phyloP scores from a whole-genome alignment of 495 filamentous ascomycete genomes.

The Xylaria cubensis region DNA sequence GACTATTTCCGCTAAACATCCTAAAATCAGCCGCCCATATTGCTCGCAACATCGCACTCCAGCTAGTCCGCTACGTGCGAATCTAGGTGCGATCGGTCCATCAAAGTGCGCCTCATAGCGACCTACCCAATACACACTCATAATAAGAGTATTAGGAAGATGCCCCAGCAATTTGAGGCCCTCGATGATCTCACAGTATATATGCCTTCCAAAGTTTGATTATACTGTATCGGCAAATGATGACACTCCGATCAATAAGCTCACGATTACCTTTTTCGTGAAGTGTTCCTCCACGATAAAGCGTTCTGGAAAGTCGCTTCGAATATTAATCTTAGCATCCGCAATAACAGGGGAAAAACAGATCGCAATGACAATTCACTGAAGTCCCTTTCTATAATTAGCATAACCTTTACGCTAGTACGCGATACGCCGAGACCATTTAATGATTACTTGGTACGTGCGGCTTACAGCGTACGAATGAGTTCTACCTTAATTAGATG shows the following conservation, averaged over 20 bases:
- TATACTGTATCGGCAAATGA: constrained; percentile 5
- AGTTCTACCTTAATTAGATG: background rate
- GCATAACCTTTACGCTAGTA: constrained; percentile 17
- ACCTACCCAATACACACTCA: background rate
- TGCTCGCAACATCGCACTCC: background rate
- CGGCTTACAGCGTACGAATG: background rate
- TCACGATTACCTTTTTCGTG: constrained; percentile 6
- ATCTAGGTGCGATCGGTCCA: constrained; percentile 6
- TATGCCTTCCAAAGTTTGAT: background rate
- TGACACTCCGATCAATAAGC: background rate
- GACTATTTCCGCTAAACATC: constrained; percentile 13
- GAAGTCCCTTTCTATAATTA: constrained; percentile 27
- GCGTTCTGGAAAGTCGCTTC: background rate
- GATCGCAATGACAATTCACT: constrained; percentile 18
- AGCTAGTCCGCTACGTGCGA: background rate
- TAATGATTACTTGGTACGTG: constrained; percentile 9
- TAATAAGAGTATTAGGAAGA: background rate
- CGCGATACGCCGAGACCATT: background rate
- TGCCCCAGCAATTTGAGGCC: background rate
- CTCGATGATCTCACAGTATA: background rate
- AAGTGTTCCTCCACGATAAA: background rate
- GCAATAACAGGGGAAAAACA: constrained; percentile 1
- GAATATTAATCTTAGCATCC: constrained; percentile 14
- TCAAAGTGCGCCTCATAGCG: background rate
- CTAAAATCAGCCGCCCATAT: constrained; percentile 11